Evolutionary conservation across 2,329 filamentous ascomycete species (phyloP).

Genomic region (Setomelanomma holmii): DNA sequence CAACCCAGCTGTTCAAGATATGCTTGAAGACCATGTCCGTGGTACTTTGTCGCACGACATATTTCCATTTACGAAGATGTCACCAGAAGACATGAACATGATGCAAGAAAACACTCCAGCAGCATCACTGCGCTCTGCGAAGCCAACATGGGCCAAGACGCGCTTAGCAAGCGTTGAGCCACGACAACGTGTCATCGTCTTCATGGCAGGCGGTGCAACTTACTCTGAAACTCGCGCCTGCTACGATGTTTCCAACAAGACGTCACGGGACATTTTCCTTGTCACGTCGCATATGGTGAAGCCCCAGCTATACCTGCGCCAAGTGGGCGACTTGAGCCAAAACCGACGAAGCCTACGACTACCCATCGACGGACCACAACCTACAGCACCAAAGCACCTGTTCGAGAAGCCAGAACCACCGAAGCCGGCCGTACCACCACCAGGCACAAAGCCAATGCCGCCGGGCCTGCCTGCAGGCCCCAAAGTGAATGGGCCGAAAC

Average conservation of each 20-base stretch:
- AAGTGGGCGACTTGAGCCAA: conserved; percentile 79
- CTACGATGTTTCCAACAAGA: conserved; percentile 80
- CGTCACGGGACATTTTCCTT: conserved; percentile 83
- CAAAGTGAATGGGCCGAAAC: conserved; percentile 32
- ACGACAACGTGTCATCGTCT: conserved; percentile 88
- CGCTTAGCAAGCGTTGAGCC: conserved; percentile 78
- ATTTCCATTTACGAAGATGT: conserved; percentile 59
- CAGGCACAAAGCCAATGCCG: conserved; percentile 48
- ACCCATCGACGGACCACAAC: conserved; percentile 79
- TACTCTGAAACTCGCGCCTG: conserved; percentile 89
- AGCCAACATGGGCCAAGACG: conserved; percentile 93
- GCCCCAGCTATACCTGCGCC: conserved; percentile 80
- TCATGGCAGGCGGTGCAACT: conserved; percentile 93
- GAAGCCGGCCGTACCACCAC: conserved; percentile 60
- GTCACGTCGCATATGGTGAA: conserved; percentile 92
- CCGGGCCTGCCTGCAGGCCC: conserved; percentile 41
- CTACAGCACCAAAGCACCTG: conserved; percentile 83
- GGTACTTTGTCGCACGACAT: conserved; percentile 52
- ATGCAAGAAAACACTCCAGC: conserved; percentile 59
- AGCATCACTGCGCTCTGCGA: conserved; percentile 83
- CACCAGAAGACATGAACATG: conserved; percentile 67
- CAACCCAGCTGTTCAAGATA: conserved; percentile 78
- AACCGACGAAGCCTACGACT: conserved; percentile 80
- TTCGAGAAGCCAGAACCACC: conserved; percentile 74
- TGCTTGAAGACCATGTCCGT: conserved; percentile 73